Conservation (phyloP, 202 grass and related monocot genomes). For the Brachypodium distachyon region DNA sequence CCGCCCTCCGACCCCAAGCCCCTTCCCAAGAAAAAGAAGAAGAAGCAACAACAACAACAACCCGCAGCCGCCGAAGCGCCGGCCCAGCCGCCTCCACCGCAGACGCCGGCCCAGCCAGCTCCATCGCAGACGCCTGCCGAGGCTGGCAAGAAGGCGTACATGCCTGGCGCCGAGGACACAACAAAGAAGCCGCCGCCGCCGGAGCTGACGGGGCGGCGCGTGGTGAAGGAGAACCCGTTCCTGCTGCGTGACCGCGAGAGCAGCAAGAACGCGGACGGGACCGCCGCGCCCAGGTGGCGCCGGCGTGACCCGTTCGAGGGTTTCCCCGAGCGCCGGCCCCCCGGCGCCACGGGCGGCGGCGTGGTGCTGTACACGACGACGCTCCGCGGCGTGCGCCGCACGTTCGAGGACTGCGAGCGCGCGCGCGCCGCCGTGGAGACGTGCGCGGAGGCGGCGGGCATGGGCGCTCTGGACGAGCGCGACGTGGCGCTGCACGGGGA, state of each 20-base stretch:
- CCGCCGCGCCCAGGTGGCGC: constrained; percentile 28
- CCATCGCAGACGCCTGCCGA: not conserved
- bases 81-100: not conserved
- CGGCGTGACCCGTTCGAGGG: constrained; percentile 75
- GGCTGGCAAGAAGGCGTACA: not conserved
- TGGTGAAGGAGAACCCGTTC: constrained; percentile 75
- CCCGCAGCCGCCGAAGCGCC: not conserved
- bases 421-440: constrained; percentile 49
- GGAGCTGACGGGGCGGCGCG: constrained; percentile 56
- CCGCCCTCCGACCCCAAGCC: not conserved
- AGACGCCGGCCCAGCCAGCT: not conserved
- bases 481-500: constrained; percentile 81
- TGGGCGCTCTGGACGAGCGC: constrained; percentile 52
- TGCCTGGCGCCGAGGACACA: not conserved
- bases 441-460: constrained; percentile 37
- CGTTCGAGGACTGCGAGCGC: constrained; percentile 94
- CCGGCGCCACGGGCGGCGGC: constrained; percentile 52
- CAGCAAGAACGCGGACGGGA: not conserved
- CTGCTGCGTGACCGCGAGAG: constrained; percentile 60
- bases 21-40: constrained; percentile 27
- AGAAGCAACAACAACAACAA: not conserved
- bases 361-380: constrained; percentile 92
- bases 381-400: constrained; percentile 75
- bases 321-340: constrained; percentile 51
- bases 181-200: constrained; percentile 38